Base-by-base conservation (phyloP, 805 yeast genomes). In the Schwanniomyces yamadae region DNA sequence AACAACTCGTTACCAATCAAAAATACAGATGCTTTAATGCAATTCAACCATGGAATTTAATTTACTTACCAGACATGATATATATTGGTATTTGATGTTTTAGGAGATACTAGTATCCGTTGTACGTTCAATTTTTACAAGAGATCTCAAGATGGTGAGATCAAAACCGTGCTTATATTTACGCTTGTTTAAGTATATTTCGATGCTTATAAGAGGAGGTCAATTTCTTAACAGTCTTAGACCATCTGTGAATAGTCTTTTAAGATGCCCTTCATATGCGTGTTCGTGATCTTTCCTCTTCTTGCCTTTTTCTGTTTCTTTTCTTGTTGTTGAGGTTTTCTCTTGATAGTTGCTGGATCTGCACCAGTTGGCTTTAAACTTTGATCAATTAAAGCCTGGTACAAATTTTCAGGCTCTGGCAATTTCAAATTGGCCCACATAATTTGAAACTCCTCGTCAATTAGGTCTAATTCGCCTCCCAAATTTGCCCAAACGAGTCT, bases 361-460 rank as follows among this genome's bases (percentile, higher is more conserved):
- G 89, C 93, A 54, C 93, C 84, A 0, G 98, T 91, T 7, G 99
- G 99, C 59, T 89, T 93, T 59, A 93, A 74, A n/a, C 96, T 91
- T 41, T 85, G 80, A 41, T 80, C 86, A 40, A 83, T 75, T 44
- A 93, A 71, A 39, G 79, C 78, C 37, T 82, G 78, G 17, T 95
- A 95, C 42, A 93, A 69, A 37, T 83, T 95, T 34, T 84, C 83
- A 19, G 82, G 79, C 20, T 82, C 82, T 3, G 99, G 99, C 21
- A 91, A 72, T 50, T 80, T 80, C 12, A 87, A 82, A 23, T 67
- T 66, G 39, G 74, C 73, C 99, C 99, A 93, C 75, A 84, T 77
- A 28, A 69, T 73, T 27, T 81, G 82, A 58, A 90, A 93, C 48
- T 87, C 95, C 10, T 78, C 81, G 46, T 89, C 96, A 21, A 91